Evolutionary conservation across 192 early-diverging fungal species (phyloP), one percentile per base, ranked within the genome.

Genomic region (Gorgonomyces haynaldii): DNA sequence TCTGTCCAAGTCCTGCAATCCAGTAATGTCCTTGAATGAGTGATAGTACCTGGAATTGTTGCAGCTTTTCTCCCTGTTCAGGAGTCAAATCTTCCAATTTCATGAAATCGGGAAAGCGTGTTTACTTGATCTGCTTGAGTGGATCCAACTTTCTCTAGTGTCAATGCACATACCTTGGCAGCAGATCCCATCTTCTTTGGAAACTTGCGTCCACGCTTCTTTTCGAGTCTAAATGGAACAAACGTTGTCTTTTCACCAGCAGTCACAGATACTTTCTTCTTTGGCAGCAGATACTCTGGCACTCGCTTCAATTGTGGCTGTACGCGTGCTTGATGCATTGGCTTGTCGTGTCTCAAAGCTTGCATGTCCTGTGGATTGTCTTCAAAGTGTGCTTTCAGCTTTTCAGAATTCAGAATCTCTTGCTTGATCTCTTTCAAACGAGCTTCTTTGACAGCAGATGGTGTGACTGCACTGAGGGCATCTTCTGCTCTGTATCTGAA

Each of bases 371-470:
- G 76, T 24, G 95, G 92, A 47, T 91, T 91, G 58, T 93, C 88
- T 62, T 94, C 91, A 65, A 98, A 98, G 67, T 98, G 89, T 1
- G 89, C 70, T 73, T 89, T 88, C 38, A 98, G 76, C 62, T 89
- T 94, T 58, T 96, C 88, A 13, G 88, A 91, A 60, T 89, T 92
- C 39, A 98, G 51, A 43, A 96, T 93, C 67, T 98, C 95, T 25
- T 77, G 70, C 64, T 89, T 90, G 49, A 98, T 58, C 61, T 98
- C 95, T 59, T 89, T 93, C n/a, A 93, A 61, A 43, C 95, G 69
- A 4, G 95, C 91, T 57, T 96, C 89, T 17, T 81, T 82, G 37
- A 98, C 76, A 16, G 85, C 72, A 3, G 60, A 62, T 9, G 68
- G 58, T 1, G 89, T 91, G 2, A 96, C 83, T 1, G 74, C 62